These are phyloP conservation scores for Dalechampia spathulata DNA, from an alignment of 441 rosid genomes.

Conservation along the genomic window DNA sequence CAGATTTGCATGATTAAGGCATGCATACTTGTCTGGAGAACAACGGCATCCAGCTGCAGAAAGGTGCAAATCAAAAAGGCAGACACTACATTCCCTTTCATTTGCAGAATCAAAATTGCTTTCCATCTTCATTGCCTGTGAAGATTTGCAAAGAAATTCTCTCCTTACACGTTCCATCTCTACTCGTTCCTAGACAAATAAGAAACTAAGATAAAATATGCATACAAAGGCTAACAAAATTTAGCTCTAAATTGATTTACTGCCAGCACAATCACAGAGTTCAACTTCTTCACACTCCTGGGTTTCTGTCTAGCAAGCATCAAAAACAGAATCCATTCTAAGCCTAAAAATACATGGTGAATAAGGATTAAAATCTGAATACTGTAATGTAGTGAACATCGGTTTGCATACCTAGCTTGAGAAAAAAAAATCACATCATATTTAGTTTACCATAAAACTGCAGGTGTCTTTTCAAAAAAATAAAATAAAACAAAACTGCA, in stretches of 20 bases:
- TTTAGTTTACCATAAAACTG: too few relatives aligned
- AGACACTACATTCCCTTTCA: slow-evolving; percentile 87
- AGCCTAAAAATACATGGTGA: too few relatives aligned
- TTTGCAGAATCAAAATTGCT: slow-evolving; percentile 78
- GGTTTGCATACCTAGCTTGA: too few relatives aligned
- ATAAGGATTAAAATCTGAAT: too few relatives aligned
- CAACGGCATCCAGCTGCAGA: slow-evolving; percentile 98
- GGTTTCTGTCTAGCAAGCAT: not conserved
- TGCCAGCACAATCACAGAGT: slow-evolving; percentile 2
- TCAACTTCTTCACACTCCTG: slow-evolving; percentile 4
- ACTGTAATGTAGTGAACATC: too few relatives aligned
- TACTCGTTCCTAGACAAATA: slow-evolving; percentile 86
- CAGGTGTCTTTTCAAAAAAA: too few relatives aligned
- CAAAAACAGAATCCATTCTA: not conserved
- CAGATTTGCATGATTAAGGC: slow-evolving; percentile 87
- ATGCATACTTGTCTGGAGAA: slow-evolving; percentile 86
- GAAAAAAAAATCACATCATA: too few relatives aligned
- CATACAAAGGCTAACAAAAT: too few relatives aligned
- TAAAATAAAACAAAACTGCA: too few relatives aligned
- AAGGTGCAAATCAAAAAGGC: slow-evolving; percentile 94
- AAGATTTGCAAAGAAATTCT: slow-evolving; percentile 54
- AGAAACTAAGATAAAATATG: too few relatives aligned
- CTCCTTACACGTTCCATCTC: slow-evolving; percentile 66
- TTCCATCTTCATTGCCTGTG: slow-evolving; percentile 80
- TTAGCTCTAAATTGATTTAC: too few relatives aligned